phyloP scores from a whole-genome alignment of 352 stramenopile genomes.

The Phytophthora uliginosa region DNA sequence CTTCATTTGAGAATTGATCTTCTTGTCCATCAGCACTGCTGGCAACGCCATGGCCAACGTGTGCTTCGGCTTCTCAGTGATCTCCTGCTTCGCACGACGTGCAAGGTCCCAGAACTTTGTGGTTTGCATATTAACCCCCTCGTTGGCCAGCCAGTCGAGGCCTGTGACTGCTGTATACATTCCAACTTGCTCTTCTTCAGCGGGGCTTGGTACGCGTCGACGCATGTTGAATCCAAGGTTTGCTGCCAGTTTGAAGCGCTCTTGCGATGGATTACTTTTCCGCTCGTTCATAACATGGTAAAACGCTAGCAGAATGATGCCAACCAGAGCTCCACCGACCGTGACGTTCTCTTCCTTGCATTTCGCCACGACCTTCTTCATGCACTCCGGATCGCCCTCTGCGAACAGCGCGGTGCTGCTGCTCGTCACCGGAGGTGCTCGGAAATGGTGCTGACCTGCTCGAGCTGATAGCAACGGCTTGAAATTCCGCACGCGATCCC shows the following conservation, averaged over 20 bases:
- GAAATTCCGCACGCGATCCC: background rate
- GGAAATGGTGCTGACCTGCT: constrained; percentile 34
- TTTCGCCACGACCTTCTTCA: constrained; percentile 26
- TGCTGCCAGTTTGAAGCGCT: constrained; percentile 40
- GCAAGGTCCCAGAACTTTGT: constrained; percentile 53
- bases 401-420: constrained; percentile 36
- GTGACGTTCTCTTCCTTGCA: constrained; percentile 44
- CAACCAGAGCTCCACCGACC: constrained; percentile 35
- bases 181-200: constrained; percentile 33
- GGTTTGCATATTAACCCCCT: constrained; percentile 30
- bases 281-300: constrained; percentile 14
- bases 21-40: constrained; percentile 24
- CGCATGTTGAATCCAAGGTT: constrained; percentile 49
- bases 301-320: constrained; percentile 25
- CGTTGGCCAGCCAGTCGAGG: constrained; percentile 11
- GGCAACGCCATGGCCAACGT: constrained; percentile 19
- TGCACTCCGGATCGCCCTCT: constrained; percentile 21
- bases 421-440: constrained; percentile 25
- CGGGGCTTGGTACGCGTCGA: constrained; percentile 28
- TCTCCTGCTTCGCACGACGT: constrained; percentile 33
- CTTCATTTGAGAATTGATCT: constrained; percentile 23
- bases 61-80: constrained; percentile 14
- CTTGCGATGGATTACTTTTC: constrained; percentile 7
- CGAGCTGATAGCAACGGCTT: constrained; percentile 30
- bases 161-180: constrained; percentile 31